Percentiles rank a stretch among this genome's conserved stretches.
Evolutionary conservation across 257 asterid species (phyloP).

Genomic region (Plantago ovata): DNA sequence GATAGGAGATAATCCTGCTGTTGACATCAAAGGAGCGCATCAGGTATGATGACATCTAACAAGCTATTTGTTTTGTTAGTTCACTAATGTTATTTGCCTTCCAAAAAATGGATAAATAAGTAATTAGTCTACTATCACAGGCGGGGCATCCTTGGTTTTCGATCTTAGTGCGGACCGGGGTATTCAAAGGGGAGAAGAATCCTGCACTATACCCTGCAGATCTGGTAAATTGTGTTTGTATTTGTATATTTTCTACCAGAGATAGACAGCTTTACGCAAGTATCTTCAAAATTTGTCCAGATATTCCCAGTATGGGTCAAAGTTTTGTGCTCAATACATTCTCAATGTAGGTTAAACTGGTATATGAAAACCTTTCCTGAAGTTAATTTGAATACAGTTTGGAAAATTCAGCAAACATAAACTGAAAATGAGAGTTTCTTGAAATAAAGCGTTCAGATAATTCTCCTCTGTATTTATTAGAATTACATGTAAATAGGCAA

Average conservation of each 20-base stretch:
- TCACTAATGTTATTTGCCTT: conserved; percentile 12
- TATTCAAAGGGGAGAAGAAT: conserved; percentile 69
- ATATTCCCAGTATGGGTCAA: neutral
- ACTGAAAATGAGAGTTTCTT: neutral
- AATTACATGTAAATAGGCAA: neutral
- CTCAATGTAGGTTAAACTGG: neutral
- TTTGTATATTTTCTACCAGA: neutral
- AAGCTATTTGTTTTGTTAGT: neutral
- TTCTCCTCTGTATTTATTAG: neutral
- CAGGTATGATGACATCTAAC: conserved; percentile 49
- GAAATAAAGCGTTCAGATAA: neutral
- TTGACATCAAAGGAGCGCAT: conserved; percentile 80
- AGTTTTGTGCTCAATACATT: neutral
- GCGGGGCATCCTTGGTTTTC: conserved; percentile 89
- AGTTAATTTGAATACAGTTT: neutral
- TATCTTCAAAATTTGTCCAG: neutral
- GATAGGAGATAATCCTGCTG: conserved; percentile 87
- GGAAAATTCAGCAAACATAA: neutral
- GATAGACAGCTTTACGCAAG: neutral
- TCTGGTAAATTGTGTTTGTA: conserved; percentile 40
- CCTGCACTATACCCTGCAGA: conserved; percentile 64
- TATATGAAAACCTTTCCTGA: neutral
- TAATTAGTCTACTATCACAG: conserved; percentile 32
- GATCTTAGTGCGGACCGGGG: conserved; percentile 87
- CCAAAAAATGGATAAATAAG: neutral